phyloP scores from a whole-genome alignment of 176 grass and related monocot species.

The Hyparrhenia diplandra region DNA sequence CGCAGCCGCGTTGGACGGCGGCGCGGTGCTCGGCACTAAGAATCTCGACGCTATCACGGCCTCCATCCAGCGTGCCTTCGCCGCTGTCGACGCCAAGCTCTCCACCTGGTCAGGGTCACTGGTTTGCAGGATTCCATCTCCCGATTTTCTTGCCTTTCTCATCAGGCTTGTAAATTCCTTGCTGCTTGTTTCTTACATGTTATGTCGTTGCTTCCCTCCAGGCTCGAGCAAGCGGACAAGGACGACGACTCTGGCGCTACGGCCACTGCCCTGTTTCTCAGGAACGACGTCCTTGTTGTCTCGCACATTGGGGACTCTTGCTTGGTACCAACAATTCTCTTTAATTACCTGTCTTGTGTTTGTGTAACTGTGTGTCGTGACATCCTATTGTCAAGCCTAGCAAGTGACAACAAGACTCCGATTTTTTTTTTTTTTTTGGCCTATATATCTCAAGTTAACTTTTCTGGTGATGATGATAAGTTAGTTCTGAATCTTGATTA shows the following conservation, averaged over 20 bases:
- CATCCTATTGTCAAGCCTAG: not conserved
- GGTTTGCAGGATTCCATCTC: not conserved
- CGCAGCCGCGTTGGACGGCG: constrained; percentile 56
- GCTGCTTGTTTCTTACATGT: not conserved
- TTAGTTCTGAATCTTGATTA: constrained; percentile 26
- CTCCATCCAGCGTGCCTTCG: constrained; percentile 71
- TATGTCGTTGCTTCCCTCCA: constrained; percentile 20
- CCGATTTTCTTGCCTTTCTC: not conserved
- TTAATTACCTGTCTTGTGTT: not conserved
- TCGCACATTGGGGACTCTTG: constrained; percentile 91
- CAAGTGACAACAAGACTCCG: not conserved
- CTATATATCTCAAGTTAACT: not conserved
- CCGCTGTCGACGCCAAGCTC: constrained; percentile 58
- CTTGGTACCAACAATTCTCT: constrained; percentile 52
- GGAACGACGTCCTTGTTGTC: constrained; percentile 74
- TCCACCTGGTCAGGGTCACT: constrained; percentile 58
- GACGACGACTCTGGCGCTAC: constrained; percentile 75
- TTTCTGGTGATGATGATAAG: constrained; percentile 1
- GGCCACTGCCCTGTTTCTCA: constrained; percentile 72
- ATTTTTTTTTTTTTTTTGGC: not conserved
- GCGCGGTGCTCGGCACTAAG: constrained; percentile 69
- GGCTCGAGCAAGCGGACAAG: constrained; percentile 68
- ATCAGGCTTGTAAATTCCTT: not conserved
- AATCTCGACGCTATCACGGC: constrained; percentile 62
- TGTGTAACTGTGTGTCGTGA: not conserved